These are phyloP conservation scores for Sonneratia alba DNA, from an alignment of 345 rosid genomes.

Conservation along the genomic window DNA sequence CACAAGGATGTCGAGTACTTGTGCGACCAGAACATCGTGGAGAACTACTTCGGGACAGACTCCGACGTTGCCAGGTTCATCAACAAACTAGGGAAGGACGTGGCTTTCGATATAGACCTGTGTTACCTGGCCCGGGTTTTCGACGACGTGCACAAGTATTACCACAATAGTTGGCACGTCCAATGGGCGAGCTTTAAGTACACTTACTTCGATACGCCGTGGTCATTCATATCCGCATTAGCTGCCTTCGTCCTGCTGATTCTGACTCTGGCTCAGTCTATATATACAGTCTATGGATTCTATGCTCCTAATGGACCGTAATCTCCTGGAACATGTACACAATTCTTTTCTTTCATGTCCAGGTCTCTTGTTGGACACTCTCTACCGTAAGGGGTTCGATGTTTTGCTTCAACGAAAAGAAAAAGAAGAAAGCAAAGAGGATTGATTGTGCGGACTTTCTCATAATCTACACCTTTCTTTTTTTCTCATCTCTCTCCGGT, in stretches of 20 bases:
- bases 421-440: not conserved
- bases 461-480: not conserved
- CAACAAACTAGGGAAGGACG: slow-evolving; percentile 61
- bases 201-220: slow-evolving; percentile 68
- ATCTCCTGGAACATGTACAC: too few species aligned
- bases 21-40: slow-evolving; percentile 44
- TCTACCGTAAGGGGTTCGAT: not conserved
- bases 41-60: slow-evolving; percentile 64
- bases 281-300: slow-evolving; percentile 21
- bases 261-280: slow-evolving; percentile 49
- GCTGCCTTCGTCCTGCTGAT: slow-evolving; percentile 57
- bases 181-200: slow-evolving; percentile 57
- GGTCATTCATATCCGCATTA: slow-evolving; percentile 69
- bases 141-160: slow-evolving; percentile 41
- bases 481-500: not conserved
- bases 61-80: slow-evolving; percentile 44
- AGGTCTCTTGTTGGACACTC: too few species aligned
- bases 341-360: too few species aligned
- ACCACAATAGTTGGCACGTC: slow-evolving; percentile 44
- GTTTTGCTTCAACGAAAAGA: not conserved
- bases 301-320: slow-evolving; percentile 1
- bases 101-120: slow-evolving; percentile 46
- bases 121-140: slow-evolving; percentile 52
- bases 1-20: slow-evolving; percentile 54
- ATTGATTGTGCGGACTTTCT: not conserved